These are phyloP conservation scores for Colletotrichum sp. DNA, from an alignment of 2,329 filamentous ascomycete species.

Conservation along the genomic window DNA sequence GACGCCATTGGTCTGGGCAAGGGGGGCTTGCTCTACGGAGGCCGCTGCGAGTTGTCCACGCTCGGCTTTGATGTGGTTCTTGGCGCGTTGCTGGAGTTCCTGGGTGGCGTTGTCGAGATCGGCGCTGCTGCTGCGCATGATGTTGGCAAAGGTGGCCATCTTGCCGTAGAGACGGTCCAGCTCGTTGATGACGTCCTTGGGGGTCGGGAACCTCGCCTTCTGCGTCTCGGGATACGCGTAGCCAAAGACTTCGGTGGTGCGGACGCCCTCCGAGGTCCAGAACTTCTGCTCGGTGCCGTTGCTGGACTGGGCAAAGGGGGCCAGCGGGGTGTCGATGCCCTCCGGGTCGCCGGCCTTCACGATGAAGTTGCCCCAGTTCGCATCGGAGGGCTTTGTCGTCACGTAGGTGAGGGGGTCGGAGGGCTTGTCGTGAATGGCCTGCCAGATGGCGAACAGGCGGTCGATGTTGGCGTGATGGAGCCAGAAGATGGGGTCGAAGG, in stretches of 20 bases:
- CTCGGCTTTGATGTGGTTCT: not conserved
- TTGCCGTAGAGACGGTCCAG: slow-evolving; percentile 7
- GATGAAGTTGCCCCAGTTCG: slow-evolving; percentile 32
- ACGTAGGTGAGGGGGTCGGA: slow-evolving; percentile 5
- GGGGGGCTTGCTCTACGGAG: not conserved
- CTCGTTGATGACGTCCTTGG: slow-evolving; percentile 23
- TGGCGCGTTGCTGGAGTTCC: slow-evolving; percentile 2
- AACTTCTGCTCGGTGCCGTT: slow-evolving; percentile 20
- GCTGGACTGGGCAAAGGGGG: slow-evolving; percentile 27
- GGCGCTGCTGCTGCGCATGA: not conserved
- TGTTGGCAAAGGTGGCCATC: slow-evolving; percentile 13
- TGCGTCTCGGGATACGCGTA: slow-evolving; percentile 33
- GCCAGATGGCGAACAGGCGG: slow-evolving; percentile 18
- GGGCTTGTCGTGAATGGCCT: slow-evolving; percentile 13
- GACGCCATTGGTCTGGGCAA: not conserved
- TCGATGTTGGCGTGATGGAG: slow-evolving; percentile 34
- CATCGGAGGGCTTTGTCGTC: not conserved
- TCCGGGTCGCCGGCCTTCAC: slow-evolving; percentile 27
- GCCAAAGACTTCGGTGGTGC: slow-evolving; percentile 27
- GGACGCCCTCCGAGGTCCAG: slow-evolving; percentile 32
- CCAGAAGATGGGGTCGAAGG: slow-evolving; percentile 70
- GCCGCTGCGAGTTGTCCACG: not conserved
- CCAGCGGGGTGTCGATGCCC: slow-evolving; percentile 24
- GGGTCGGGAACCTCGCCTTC: slow-evolving; percentile 23
- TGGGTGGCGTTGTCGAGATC: not conserved